Evolutionary conservation across 129 eudicot genomes (phyloP).

Genomic region (Flaveria ramosissima): DNA sequence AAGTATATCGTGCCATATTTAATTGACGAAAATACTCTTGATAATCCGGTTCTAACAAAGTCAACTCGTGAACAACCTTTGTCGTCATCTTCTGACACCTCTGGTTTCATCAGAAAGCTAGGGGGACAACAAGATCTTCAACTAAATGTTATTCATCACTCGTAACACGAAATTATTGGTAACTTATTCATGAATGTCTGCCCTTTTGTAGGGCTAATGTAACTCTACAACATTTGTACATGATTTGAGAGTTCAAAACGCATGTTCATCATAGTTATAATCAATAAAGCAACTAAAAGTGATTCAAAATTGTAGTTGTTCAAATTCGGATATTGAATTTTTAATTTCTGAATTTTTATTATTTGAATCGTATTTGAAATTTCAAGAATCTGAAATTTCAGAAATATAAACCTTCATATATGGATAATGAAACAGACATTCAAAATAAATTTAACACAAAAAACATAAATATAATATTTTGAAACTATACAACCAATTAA

Average conservation of each 20-base stretch:
- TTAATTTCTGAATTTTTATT: too few relatives aligned
- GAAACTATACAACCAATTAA: too few relatives aligned
- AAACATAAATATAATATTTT: too few relatives aligned
- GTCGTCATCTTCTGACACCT: conserved; percentile 1
- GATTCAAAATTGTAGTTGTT: too few relatives aligned
- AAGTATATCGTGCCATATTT: conserved; percentile 69
- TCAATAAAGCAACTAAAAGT: neutral
- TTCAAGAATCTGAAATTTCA: too few relatives aligned
- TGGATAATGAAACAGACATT: too few relatives aligned
- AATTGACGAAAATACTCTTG: conserved; percentile 37
- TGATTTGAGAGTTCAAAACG: neutral
- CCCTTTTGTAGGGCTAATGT: conserved; percentile 6
- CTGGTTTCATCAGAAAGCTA: conserved; percentile 26
- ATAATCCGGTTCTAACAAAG: conserved; percentile 11
- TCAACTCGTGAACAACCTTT: conserved; percentile 10
- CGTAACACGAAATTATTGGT: neutral
- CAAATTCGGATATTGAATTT: too few relatives aligned
- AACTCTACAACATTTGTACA: neutral
- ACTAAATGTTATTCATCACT: conserved; percentile 24
- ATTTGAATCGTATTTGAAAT: too few relatives aligned
- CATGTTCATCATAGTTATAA: neutral
- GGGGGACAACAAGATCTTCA: conserved; percentile 39
- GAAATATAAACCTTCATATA: too few relatives aligned
- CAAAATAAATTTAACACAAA: too few relatives aligned
- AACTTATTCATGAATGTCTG: neutral